Percentiles rank a stretch among this genome's conserved stretches.
phyloP scores from a whole-genome alignment of 345 rosid species.

The Abelmoschus esculentus region DNA sequence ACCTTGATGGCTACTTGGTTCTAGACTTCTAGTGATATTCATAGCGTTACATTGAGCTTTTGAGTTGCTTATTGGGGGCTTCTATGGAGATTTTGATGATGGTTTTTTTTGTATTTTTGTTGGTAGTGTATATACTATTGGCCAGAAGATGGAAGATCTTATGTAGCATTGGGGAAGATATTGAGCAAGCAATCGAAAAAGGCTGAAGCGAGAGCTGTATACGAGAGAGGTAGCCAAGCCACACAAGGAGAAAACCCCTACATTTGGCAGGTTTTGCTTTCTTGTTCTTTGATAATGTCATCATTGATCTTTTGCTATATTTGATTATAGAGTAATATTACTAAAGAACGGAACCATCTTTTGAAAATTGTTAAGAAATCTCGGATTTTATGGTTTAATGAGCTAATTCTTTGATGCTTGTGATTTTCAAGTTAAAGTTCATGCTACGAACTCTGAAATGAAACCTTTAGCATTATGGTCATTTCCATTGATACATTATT shows the following conservation, averaged over 20 bases:
- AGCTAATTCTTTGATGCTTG: too few relatives aligned
- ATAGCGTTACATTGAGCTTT: neutral
- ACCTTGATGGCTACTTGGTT: neutral
- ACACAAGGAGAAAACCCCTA: slow-evolving; percentile 95
- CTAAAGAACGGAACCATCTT: too few relatives aligned
- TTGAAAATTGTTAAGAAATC: too few relatives aligned
- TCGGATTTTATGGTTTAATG: too few relatives aligned
- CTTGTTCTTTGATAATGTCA: neutral
- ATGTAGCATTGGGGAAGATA: slow-evolving; percentile 80
- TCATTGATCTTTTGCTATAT: too few relatives aligned
- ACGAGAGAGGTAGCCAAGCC: slow-evolving; percentile 85
- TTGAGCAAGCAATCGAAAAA: slow-evolving; percentile 58
- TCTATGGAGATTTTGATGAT: neutral
- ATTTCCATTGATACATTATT: neutral
- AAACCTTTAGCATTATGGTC: too few relatives aligned
- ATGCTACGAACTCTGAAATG: too few relatives aligned
- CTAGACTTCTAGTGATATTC: neutral
- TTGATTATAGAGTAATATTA: too few relatives aligned
- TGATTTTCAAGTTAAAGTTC: too few relatives aligned
- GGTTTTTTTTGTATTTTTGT: slow-evolving; percentile 12
- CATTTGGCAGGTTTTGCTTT: slow-evolving; percentile 79
- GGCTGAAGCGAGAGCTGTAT: slow-evolving; percentile 62
- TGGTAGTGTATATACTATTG: slow-evolving; percentile 69
- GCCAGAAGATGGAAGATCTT: slow-evolving; percentile 98
- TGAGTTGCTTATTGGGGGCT: too few relatives aligned